These are phyloP conservation scores for Chalara sp. DNA, from an alignment of 2,329 filamentous ascomycete genomes.

Conservation along the genomic window DNA sequence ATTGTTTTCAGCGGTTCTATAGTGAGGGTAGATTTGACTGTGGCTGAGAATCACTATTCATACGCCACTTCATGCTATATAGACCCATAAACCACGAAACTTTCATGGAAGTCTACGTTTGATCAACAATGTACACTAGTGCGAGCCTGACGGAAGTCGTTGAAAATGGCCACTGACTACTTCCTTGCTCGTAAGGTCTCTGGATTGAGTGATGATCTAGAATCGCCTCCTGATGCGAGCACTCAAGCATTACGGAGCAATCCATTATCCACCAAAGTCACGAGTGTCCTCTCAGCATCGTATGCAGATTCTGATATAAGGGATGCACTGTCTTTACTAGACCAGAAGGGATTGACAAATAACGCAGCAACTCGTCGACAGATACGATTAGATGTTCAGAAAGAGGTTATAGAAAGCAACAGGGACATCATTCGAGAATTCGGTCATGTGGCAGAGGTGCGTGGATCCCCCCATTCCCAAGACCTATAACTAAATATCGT, in stretches of 20 bases:
- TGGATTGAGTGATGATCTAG: constrained; percentile 16
- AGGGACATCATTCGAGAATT: constrained; percentile 84
- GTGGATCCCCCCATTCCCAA: not conserved
- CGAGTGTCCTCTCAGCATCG: constrained; percentile 80
- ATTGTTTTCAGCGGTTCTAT: no score
- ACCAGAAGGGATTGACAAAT: constrained; percentile 64
- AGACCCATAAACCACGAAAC: no score
- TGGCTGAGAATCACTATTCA: no score
- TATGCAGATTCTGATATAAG: constrained; percentile 90
- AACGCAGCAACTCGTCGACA: constrained; percentile 72
- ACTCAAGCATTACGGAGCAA: constrained; percentile 32
- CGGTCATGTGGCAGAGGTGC: constrained; percentile 78
- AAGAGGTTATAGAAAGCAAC: constrained; percentile 89
- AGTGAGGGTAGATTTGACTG: no score
- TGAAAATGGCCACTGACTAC: constrained; percentile 23
- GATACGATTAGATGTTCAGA: constrained; percentile 76
- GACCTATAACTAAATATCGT: not conserved
- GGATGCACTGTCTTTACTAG: constrained; percentile 73
- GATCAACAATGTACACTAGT: no score
- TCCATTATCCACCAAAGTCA: constrained; percentile 75
- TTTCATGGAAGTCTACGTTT: no score
- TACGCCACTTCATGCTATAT: no score
- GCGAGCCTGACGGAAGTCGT: no score
- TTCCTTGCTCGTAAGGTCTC: constrained; percentile 18
- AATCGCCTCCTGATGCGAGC: constrained; percentile 15